Evolutionary conservation across 2,329 filamentous ascomycete genomes (phyloP).

Genomic region (Alternaria ventricosa): DNA sequence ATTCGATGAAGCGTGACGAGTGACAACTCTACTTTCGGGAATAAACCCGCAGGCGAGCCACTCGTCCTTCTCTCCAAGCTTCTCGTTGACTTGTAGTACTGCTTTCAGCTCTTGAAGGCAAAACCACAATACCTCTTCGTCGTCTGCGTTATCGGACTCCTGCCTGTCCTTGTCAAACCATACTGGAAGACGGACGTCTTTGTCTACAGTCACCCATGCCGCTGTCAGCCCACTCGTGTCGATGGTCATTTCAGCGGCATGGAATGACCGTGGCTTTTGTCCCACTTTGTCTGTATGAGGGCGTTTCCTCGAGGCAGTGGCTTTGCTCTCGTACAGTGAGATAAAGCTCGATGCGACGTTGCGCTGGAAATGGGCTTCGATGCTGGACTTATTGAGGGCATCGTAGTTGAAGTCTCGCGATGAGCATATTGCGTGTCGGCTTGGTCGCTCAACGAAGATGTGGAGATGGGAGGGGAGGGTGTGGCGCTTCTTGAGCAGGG

Average conservation of each 20-base stretch:
- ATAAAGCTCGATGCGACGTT: conserved; percentile 1
- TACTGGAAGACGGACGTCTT: conserved; percentile 2
- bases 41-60: conserved; percentile 17
- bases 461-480: neutral
- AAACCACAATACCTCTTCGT: conserved; percentile 10
- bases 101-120: conserved; percentile 11
- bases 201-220: neutral
- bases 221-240: neutral
- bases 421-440: neutral
- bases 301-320: neutral
- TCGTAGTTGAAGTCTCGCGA: neutral
- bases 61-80: conserved; percentile 4
- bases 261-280: neutral
- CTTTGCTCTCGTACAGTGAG: conserved; percentile 7
- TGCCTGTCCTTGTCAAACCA: conserved; percentile 2
- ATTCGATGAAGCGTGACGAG: neutral
- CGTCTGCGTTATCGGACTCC: neutral
- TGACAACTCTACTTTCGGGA: neutral
- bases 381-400: neutral
- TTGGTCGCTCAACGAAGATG: neutral
- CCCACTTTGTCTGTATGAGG: neutral
- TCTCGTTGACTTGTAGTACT: neutral
- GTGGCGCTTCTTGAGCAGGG: neutral
- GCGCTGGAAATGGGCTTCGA: neutral
- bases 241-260: neutral